Evolutionary conservation across 148 eudicot species (phyloP).

Genomic region (Vaccinium vitisidaea): DNA sequence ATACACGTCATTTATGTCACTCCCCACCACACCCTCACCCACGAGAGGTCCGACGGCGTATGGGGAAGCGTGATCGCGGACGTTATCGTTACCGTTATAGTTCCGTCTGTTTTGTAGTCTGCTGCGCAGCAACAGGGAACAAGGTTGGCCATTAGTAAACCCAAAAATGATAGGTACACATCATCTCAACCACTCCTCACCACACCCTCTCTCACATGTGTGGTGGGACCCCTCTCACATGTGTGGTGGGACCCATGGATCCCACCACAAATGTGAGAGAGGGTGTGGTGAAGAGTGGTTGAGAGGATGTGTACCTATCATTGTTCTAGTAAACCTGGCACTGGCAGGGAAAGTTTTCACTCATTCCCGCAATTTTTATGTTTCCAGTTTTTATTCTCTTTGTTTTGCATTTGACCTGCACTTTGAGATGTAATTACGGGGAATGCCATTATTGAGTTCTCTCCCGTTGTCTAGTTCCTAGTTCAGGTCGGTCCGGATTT

Average conservation of each 20-base stretch:
- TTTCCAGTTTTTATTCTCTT: background rate
- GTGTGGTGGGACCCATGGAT: no score
- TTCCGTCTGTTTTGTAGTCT: conserved; percentile 41
- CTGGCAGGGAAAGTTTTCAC: conserved; percentile 26
- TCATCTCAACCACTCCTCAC: no score
- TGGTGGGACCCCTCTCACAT: no score
- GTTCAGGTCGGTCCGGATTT: no score
- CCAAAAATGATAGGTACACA: no score
- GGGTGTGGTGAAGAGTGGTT: no score
- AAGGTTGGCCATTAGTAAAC: conserved; percentile 42
- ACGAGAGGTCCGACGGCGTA: background rate
- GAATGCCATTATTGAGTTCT: background rate
- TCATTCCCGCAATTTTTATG: background rate
- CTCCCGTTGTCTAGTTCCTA: no score
- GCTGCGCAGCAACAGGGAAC: conserved; percentile 45
- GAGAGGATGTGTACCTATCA: no score
- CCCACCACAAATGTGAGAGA: no score
- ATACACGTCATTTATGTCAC: no score
- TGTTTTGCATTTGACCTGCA: background rate
- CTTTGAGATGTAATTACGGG: background rate
- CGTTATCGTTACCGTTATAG: conserved; percentile 23
- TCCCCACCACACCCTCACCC: no score
- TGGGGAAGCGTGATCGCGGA: background rate
- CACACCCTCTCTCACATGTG: no score
- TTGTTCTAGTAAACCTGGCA: conserved; percentile 42